A percentile compares a stretch with the other conserved stretches of the same genome.
phyloP scores from a whole-genome alignment of 805 yeast genomes.

The Starmerella powellii region DNA sequence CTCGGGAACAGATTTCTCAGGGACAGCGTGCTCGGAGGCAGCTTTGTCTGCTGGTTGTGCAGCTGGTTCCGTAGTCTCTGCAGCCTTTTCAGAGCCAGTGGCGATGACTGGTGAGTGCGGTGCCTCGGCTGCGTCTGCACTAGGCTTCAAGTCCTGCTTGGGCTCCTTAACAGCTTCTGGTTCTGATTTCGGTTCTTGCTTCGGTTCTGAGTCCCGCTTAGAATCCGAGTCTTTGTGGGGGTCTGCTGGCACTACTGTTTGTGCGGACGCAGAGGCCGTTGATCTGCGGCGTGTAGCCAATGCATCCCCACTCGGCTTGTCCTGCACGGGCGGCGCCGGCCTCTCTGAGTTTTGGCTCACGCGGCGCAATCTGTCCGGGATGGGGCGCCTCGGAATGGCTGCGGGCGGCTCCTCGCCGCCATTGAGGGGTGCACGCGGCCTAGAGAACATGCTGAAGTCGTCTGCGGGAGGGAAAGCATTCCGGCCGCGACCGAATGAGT shows the following conservation, averaged over 20 bases:
- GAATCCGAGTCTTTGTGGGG: slow-evolving; percentile 26
- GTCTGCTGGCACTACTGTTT: background rate
- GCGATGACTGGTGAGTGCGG: too few species aligned
- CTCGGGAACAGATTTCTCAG: background rate
- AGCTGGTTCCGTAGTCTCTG: too few species aligned
- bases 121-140: too few species aligned
- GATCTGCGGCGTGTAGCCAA: background rate
- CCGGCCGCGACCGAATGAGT: background rate
- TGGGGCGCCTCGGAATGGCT: too few species aligned
- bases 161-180: slow-evolving; percentile 1
- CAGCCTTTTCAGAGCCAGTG: too few species aligned
- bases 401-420: too few species aligned
- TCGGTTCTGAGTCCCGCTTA: slow-evolving; percentile 49
- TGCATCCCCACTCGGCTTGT: too few species aligned
- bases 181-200: slow-evolving; percentile 1
- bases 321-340: too few species aligned
- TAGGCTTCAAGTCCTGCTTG: slow-evolving; percentile 4
- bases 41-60: background rate
- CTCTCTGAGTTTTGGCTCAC: too few species aligned
- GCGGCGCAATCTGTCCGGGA: too few species aligned
- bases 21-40: background rate
- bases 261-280: background rate
- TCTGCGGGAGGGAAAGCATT: background rate
- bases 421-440: too few species aligned
- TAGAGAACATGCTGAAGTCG: too few species aligned